A percentile compares a stretch with the other conserved stretches of the same genome.
phyloP scores from a whole-genome alignment of 306 rosid genomes.

The Glycyrrhiza uralensis region DNA sequence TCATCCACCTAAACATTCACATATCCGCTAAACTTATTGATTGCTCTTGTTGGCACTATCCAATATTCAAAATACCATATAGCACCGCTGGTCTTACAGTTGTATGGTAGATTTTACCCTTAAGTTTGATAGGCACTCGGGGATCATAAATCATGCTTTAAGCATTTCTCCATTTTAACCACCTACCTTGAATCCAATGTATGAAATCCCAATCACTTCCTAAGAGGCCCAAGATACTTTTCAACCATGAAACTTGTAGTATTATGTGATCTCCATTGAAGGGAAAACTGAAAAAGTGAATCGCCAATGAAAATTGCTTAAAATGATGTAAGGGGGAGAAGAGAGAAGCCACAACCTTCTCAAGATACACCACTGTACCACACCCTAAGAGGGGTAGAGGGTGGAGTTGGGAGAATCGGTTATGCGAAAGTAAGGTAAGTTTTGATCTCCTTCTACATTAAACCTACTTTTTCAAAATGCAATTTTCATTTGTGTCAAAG shows the following conservation, averaged over 20 bases:
- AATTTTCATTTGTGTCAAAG: not conserved
- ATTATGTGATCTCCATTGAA: not conserved
- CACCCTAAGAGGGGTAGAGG: not conserved
- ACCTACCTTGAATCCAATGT: not conserved
- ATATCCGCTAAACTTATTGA: not conserved
- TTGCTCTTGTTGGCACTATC: not conserved
- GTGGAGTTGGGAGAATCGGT: not conserved
- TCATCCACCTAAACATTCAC: not conserved
- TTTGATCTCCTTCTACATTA: not conserved
- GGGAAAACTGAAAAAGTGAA: not conserved
- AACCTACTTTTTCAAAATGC: not conserved
- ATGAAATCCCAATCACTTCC: not conserved
- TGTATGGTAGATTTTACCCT: not conserved
- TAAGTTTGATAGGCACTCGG: not conserved
- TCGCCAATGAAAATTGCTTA: not conserved
- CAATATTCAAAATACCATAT: not conserved
- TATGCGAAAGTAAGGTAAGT: not conserved
- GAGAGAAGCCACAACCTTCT: not conserved
- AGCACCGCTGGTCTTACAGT: not conserved
- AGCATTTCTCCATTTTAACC: not conserved
- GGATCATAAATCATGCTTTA: not conserved
- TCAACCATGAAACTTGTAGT: not conserved
- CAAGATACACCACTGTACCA: not conserved
- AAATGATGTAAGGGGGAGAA: not conserved
- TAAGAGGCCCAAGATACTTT: constrained; percentile 1